phyloP scores from a whole-genome alignment of 2,329 filamentous ascomycete genomes.

The Verticillium nubilum region DNA sequence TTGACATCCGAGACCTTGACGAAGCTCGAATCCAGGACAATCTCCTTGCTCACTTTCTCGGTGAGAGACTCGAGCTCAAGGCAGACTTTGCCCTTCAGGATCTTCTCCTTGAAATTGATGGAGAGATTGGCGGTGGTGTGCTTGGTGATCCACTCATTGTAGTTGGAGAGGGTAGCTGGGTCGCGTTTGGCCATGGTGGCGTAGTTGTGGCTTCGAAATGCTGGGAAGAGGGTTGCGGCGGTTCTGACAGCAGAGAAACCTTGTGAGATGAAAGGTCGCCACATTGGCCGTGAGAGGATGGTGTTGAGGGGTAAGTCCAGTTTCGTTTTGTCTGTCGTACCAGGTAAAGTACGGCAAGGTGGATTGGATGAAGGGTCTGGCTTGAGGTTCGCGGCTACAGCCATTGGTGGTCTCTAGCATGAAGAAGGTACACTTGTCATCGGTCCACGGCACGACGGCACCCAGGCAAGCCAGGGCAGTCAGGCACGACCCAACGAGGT shows the following conservation, averaged over 20 bases:
- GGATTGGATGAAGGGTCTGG: neutral
- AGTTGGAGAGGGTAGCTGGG: slow-evolving; percentile 88
- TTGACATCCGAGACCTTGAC: slow-evolving; percentile 68
- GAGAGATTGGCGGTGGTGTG: slow-evolving; percentile 79
- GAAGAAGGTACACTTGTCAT: neutral
- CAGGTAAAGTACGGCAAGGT: neutral
- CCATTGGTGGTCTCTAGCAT: neutral
- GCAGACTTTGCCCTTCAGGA: slow-evolving; percentile 69
- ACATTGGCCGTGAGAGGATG: slow-evolving; percentile 5
- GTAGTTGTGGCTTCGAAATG: slow-evolving; percentile 1
- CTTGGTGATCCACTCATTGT: slow-evolving; percentile 77
- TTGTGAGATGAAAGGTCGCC: slow-evolving; percentile 9
- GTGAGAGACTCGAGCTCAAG: slow-evolving; percentile 74
- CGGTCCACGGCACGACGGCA: neutral
- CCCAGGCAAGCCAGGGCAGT: neutral
- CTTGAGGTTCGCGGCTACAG: neutral
- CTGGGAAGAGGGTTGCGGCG: slow-evolving; percentile 1
- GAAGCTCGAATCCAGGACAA: slow-evolving; percentile 84
- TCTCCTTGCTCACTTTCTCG: slow-evolving; percentile 64
- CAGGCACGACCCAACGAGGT: neutral
- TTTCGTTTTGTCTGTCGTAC: neutral
- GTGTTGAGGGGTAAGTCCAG: neutral
- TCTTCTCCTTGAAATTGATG: slow-evolving; percentile 77
- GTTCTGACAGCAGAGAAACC: slow-evolving; percentile 9
- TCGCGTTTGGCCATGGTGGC: slow-evolving; percentile 52